These are phyloP conservation scores for Rhodotorula kratochvilovae DNA, from an alignment of 768 basidiomycete species.

Conservation along the genomic window DNA sequence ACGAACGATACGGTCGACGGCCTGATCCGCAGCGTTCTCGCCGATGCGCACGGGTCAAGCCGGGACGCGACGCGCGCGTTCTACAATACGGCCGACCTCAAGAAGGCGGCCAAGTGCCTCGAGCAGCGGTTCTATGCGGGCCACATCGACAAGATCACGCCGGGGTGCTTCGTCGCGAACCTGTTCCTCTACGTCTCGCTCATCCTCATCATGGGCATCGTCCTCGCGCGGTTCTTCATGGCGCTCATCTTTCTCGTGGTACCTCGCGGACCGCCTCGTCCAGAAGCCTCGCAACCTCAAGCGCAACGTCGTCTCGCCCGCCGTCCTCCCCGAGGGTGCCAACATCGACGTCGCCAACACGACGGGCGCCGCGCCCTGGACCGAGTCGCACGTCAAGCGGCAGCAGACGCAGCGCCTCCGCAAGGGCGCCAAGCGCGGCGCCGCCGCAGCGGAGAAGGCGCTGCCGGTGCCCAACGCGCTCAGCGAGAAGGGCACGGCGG, in stretches of 20 bases:
- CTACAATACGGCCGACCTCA: conserved; percentile 62
- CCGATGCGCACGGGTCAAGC: conserved; percentile 55
- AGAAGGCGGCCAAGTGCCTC: conserved; percentile 71
- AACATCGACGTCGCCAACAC: conserved; percentile 87
- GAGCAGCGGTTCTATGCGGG: conserved; percentile 82
- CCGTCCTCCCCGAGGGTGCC: conserved; percentile 93
- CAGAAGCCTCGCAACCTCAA: conserved; percentile 71
- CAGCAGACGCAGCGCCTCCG: conserved; percentile 47
- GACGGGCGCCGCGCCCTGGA: conserved; percentile 93
- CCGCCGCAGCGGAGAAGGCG: conserved; percentile 11
- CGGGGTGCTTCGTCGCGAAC: conserved; percentile 82
- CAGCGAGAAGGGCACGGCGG: conserved; percentile 51
- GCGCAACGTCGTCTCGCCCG: conserved; percentile 81
- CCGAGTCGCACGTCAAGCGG: conserved; percentile 51
- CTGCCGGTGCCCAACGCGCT: conserved; percentile 2
- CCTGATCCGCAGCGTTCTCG: conserved; percentile 71
- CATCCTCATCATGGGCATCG: conserved; percentile 82
- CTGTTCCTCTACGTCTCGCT: conserved; percentile 86
- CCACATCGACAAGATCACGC: conserved; percentile 91
- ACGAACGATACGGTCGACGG: conserved; percentile 71
- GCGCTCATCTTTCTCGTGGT: conserved; percentile 97
- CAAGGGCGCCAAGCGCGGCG: conserved; percentile 6
- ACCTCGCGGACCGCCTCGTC: conserved; percentile 75
- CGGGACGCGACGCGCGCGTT: conserved; percentile 89
- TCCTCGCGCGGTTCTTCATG: conserved; percentile 89